Evolutionary conservation across 2,329 filamentous ascomycete species (phyloP).

Genomic region (Biscogniauxia sp.): DNA sequence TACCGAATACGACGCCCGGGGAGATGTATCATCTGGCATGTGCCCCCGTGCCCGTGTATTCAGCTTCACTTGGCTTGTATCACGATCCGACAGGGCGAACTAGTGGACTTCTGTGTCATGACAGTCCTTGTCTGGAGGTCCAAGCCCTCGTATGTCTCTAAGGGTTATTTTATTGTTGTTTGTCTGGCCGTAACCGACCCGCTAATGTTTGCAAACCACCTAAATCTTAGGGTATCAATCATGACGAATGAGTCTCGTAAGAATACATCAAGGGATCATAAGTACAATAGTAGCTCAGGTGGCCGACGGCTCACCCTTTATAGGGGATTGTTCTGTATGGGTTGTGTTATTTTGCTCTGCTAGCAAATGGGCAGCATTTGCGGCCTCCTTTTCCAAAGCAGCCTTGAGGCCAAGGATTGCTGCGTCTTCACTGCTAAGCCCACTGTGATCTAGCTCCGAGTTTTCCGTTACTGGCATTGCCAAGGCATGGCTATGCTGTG

Average conservation of each 20-base stretch:
- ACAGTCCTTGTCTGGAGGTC: conserved; percentile 5
- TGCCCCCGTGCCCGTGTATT: conserved; percentile 4
- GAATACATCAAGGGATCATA: background rate
- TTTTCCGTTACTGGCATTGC: conserved; percentile 7
- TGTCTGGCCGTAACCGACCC: conserved; percentile 6
- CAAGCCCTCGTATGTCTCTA: conserved; percentile 7
- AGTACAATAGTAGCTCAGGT: background rate
- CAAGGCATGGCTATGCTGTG: conserved; percentile 1
- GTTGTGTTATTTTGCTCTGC: background rate
- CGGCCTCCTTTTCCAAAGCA: conserved; percentile 20
- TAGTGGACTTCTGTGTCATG: conserved; percentile 18
- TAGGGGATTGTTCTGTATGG: background rate
- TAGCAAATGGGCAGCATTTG: conserved; percentile 3
- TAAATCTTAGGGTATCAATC: conserved; percentile 22
- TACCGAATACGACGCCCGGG: background rate
- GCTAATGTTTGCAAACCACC: conserved; percentile 10
- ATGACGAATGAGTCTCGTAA: conserved; percentile 12
- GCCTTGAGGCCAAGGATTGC: conserved; percentile 28
- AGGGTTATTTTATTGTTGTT: conserved; percentile 7
- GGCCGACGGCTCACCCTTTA: background rate
- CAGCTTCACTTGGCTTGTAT: background rate
- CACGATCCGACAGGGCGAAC: conserved; percentile 9
- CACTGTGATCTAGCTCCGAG: conserved; percentile 15
- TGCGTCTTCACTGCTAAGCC: conserved; percentile 27
- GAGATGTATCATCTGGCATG: conserved; percentile 7